phyloP scores from a whole-genome alignment of 306 rosid species.

The Trifolium fragiferum region DNA sequence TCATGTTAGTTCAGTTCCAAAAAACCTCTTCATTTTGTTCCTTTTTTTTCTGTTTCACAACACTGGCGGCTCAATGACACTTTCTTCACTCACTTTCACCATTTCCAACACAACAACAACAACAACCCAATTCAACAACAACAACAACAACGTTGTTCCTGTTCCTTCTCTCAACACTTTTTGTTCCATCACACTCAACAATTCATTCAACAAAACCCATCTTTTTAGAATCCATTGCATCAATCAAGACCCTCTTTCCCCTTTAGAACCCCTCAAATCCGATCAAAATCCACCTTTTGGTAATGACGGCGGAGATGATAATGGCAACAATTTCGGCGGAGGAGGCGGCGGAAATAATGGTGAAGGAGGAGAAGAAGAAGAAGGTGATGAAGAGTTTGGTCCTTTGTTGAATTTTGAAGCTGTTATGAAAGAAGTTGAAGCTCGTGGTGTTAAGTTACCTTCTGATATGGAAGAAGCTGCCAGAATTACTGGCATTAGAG shows the following conservation, averaged over 20 bases:
- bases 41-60: neutral
- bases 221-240: constrained; percentile 43
- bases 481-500: constrained; percentile 63
- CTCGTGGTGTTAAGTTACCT: constrained; percentile 70
- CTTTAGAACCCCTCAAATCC: constrained; percentile 12
- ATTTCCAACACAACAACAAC: constrained; percentile 18
- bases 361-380: constrained; percentile 45
- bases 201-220: constrained; percentile 3
- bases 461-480: constrained; percentile 84
- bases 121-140: neutral
- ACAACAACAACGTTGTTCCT: neutral
- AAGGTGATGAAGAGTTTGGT: constrained; percentile 72
- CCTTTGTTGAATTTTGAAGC: constrained; percentile 70
- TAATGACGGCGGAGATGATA: constrained; percentile 1
- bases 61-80: constrained; percentile 52
- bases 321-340: constrained; percentile 19
- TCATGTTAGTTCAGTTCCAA: neutral
- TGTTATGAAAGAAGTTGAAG: constrained; percentile 71
- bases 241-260: constrained; percentile 44
- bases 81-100: constrained; percentile 46
- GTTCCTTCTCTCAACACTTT: constrained; percentile 34
- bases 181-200: constrained; percentile 17
- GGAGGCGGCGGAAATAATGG: constrained; percentile 41
- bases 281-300: constrained; percentile 2
- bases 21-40: neutral